Conservation (phyloP, 495 filamentous ascomycete species). For the Amniculicola lignicola region DNA sequence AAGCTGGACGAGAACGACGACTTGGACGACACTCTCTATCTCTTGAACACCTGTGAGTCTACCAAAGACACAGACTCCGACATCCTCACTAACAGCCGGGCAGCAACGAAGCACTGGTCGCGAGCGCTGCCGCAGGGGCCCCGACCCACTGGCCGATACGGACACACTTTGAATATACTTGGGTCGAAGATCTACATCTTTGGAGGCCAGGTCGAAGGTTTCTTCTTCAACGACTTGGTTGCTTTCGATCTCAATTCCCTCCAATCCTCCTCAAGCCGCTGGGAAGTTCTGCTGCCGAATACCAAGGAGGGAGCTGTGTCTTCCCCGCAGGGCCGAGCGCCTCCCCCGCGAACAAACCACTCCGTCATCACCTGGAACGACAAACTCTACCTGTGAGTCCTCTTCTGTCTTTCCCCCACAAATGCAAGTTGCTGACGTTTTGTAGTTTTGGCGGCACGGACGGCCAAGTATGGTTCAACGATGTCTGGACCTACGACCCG, state of each 20-base stretch:
- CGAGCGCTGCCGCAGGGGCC: slow-evolving; percentile 79
- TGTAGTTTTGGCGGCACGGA: slow-evolving; percentile 92
- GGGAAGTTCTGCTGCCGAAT: slow-evolving; percentile 84
- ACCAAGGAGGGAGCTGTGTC: slow-evolving; percentile 65
- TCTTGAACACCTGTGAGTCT: slow-evolving; percentile 91
- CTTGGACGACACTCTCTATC: slow-evolving; percentile 91
- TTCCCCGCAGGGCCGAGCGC: slow-evolving; percentile 39
- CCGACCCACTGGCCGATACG: slow-evolving; percentile 86
- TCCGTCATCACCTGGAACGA: slow-evolving; percentile 88
- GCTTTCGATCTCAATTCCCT: slow-evolving; percentile 95
- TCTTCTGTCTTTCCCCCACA: background rate
- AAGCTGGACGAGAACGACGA: slow-evolving; percentile 90
- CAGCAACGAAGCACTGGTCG: slow-evolving; percentile 97
- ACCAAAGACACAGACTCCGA: too few relatives aligned
- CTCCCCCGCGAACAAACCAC: slow-evolving; percentile 95
- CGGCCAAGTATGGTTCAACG: slow-evolving; percentile 93
- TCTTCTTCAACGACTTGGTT: slow-evolving; percentile 96
- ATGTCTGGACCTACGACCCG: slow-evolving; percentile 95
- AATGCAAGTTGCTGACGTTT: background rate
- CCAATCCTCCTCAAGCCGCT: slow-evolving; percentile 80
- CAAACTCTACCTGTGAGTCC: slow-evolving; percentile 81
- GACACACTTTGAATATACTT: slow-evolving; percentile 92
- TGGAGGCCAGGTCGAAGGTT: slow-evolving; percentile 94
- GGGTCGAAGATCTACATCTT: slow-evolving; percentile 97
- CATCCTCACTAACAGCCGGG: slow-evolving; percentile 15